Conservation (phyloP, 345 rosid species). For the Eutrema heterophyllum region DNA sequence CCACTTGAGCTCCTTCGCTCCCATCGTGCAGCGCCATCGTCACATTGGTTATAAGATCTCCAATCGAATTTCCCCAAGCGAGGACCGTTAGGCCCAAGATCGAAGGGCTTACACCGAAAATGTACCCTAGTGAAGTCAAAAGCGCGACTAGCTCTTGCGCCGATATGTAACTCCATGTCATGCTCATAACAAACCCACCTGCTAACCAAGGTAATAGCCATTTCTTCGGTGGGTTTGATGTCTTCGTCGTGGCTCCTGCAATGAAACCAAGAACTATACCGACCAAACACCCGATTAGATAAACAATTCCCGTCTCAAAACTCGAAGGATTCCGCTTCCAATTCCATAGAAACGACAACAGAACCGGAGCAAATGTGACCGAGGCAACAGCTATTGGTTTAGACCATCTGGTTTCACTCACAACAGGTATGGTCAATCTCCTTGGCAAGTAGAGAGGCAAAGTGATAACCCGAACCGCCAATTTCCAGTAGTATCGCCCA, state of each 20-base stretch:
- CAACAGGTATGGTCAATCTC: constrained; percentile 74
- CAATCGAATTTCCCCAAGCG: constrained; percentile 93
- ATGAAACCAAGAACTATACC: constrained; percentile 58
- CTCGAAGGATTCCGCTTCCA: constrained; percentile 34
- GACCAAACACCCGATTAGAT: constrained; percentile 41
- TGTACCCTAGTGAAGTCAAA: constrained; percentile 54
- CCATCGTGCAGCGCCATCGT: constrained; percentile 83
- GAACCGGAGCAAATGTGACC: constrained; percentile 60
- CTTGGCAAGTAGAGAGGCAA: constrained; percentile 79
- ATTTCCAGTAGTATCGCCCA: constrained; percentile 21
- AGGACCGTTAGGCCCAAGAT: constrained; percentile 81
- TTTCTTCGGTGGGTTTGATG: constrained; percentile 56
- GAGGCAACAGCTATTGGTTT: constrained; percentile 66
- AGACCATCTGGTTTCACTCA: constrained; percentile 69
- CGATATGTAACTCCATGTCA: constrained; percentile 79
- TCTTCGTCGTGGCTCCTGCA: constrained; percentile 55
- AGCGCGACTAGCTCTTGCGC: constrained; percentile 82
- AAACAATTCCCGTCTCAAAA: constrained; percentile 34
- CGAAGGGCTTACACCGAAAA: constrained; percentile 76
- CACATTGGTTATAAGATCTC: constrained; percentile 79
- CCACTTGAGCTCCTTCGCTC: constrained; percentile 72
- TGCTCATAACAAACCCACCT: constrained; percentile 85
- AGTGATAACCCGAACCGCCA: constrained; percentile 45
- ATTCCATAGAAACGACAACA: constrained; percentile 53
- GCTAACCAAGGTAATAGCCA: constrained; percentile 65